phyloP scores from a whole-genome alignment of 1,139 yeast genomes.

The Geotrichum europaeum region DNA sequence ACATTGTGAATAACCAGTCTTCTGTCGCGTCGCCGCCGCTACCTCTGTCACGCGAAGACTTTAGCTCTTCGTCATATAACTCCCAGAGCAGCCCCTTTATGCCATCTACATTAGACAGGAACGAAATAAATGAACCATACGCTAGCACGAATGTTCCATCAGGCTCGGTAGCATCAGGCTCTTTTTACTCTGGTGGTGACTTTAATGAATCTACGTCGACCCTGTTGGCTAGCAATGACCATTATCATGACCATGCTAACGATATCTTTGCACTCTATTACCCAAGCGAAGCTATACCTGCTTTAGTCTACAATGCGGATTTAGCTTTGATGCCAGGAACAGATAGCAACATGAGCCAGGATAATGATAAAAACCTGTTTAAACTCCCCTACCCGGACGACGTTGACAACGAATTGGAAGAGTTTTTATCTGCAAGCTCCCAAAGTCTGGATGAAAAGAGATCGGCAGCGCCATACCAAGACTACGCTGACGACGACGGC shows the following conservation, averaged over 20 bases:
- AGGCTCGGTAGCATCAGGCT: not conserved
- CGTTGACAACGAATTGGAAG: not conserved
- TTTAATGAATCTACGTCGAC: not conserved
- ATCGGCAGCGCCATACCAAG: not conserved
- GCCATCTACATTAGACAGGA: not conserved
- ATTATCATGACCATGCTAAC: not conserved
- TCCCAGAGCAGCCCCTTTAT: not conserved
- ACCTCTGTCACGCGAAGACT: not conserved
- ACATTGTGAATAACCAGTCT: not conserved
- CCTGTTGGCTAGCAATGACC: not conserved
- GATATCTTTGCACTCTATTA: not conserved
- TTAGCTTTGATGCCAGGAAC: not conserved
- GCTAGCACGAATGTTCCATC: not conserved
- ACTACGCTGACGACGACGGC: not conserved
- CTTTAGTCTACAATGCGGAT: not conserved
- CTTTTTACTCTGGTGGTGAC: not conserved
- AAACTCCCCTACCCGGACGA: not conserved
- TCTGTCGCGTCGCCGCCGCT: not conserved
- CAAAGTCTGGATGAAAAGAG: not conserved
- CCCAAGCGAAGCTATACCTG: not conserved
- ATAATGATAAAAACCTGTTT: not conserved
- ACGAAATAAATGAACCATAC: not conserved
- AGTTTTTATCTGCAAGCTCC: not conserved
- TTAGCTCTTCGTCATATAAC: not conserved
- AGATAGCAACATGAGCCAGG: not conserved